Evolutionary conservation across 768 basidiomycete genomes (phyloP), one percentile per base, ranked within the genome.

Genomic region (Panaeolus papilionaceus): DNA sequence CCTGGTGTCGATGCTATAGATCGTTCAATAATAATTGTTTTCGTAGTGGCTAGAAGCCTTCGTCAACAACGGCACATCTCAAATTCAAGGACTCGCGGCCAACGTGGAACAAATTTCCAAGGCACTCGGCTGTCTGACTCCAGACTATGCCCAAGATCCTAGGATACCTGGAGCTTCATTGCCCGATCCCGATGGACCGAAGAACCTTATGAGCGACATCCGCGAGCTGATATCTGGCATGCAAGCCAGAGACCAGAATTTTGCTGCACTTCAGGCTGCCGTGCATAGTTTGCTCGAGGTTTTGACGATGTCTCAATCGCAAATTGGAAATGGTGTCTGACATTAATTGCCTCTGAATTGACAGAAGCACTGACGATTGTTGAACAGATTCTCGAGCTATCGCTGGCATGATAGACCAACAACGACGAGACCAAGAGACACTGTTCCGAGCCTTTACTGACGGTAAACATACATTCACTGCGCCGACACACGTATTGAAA

Each of bases 11-110:
- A 2, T 33, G 33, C 2, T 33, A 3, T 33, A 33, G 33, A 3
- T 5, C 33, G 33, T 33, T 58, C 47, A 12, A 44, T 58, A 33
- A 28, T n/a, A 16, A 12, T 23, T 33, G 26, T 7, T 61, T 71
- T 72, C 61, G n/a, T 63, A 92, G 88, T 96, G 94, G 94, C 84
- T 96, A 47, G 94, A 95, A 71, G 80, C 88, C 2, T 94, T 95
- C 75, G 92, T 94, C 44, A 88, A 88, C 45, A 88, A 89, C 51
- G 89, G 91, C n/a, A 89, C 89, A 0, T 84, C 86, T 14, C 92
- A 94, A 69, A 89, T 93, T 26, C 86, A 90, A 71, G 79, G 80
- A 40, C 81, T 94, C 14, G 85, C 88, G 10, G 80, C 81, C 18
- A 85, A 85, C 62, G 79, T 94, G 1, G 86, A 92, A 40, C 83